phyloP scores from a whole-genome alignment of 768 basidiomycete genomes.

The Phlebiopsis flavidoalba region DNA sequence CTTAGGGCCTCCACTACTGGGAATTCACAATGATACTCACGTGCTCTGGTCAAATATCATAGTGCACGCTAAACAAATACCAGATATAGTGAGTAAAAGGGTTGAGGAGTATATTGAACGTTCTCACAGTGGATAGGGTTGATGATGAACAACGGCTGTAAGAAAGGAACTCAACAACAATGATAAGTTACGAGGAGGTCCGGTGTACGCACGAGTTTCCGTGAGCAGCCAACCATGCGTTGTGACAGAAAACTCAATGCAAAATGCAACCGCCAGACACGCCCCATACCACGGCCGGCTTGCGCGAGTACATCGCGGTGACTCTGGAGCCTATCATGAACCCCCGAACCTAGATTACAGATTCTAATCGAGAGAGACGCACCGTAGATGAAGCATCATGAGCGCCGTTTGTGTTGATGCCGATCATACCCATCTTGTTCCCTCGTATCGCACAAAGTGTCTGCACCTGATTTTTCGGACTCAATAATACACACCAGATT shows the following conservation, averaged over 20 bases:
- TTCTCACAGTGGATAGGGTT: constrained; percentile 14
- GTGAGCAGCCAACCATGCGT: constrained; percentile 47
- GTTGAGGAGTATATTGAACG: too few species aligned
- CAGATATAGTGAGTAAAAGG: too few species aligned
- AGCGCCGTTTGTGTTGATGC: constrained; percentile 45
- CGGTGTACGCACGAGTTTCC: constrained; percentile 39
- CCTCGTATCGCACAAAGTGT: constrained; percentile 30
- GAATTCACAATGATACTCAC: constrained; percentile 14
- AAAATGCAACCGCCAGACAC: constrained; percentile 29
- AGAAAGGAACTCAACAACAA: constrained; percentile 6
- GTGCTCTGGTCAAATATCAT: constrained; percentile 30
- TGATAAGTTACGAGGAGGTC: constrained; percentile 20
- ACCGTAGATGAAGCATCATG: constrained; percentile 60
- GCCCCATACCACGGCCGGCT: constrained; percentile 23
- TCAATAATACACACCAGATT: too few species aligned
- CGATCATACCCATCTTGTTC: constrained; percentile 46
- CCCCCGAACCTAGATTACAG: neutral
- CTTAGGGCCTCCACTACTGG: neutral
- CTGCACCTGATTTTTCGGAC: constrained; percentile 15
- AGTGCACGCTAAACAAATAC: constrained; percentile 28
- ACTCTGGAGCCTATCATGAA: neutral
- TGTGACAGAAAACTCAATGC: constrained; percentile 38
- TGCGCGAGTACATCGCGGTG: constrained; percentile 14
- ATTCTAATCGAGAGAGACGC: constrained; percentile 3
- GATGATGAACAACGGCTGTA: constrained; percentile 6